Evolutionary conservation across 2,329 filamentous ascomycete species (phyloP).

Genomic region (Seiridium unicorne): DNA sequence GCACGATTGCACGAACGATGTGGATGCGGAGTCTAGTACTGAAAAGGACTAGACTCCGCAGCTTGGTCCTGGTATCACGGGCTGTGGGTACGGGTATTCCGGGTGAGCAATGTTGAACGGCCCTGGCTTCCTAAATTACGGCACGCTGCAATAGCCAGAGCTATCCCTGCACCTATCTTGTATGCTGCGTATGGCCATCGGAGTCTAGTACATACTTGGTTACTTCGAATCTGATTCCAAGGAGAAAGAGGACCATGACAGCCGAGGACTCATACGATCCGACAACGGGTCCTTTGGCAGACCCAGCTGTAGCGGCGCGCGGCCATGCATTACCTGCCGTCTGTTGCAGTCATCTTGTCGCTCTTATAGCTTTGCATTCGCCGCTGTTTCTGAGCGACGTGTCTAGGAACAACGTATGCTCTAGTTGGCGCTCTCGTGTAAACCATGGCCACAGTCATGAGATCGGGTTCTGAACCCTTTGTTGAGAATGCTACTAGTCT

Average conservation of each 20-base stretch:
- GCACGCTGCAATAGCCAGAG: no score
- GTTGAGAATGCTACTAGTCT: not conserved
- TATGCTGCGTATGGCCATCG: not conserved
- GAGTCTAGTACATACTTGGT: constrained; percentile 2
- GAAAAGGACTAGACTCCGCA: constrained; percentile 9
- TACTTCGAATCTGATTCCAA: not conserved
- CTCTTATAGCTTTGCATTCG: no score
- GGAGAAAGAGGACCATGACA: not conserved
- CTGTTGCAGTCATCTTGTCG: no score
- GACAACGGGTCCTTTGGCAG: not conserved
- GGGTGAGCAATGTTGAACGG: not conserved
- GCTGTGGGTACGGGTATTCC: no score
- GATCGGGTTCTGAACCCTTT: not conserved
- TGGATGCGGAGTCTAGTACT: constrained; percentile 3
- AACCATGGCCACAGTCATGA: not conserved
- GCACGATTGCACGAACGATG: not conserved
- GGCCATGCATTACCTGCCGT: not conserved
- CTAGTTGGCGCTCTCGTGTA: not conserved
- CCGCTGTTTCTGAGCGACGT: no score
- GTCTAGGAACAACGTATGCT: no score
- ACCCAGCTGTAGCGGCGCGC: not conserved
- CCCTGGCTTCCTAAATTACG: no score
- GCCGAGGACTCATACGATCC: not conserved
- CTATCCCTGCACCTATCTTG: no score
- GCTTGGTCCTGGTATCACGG: not conserved